Conservation (phyloP, 192 early-diverging fungal species). For the Coemansia sp. region DNA sequence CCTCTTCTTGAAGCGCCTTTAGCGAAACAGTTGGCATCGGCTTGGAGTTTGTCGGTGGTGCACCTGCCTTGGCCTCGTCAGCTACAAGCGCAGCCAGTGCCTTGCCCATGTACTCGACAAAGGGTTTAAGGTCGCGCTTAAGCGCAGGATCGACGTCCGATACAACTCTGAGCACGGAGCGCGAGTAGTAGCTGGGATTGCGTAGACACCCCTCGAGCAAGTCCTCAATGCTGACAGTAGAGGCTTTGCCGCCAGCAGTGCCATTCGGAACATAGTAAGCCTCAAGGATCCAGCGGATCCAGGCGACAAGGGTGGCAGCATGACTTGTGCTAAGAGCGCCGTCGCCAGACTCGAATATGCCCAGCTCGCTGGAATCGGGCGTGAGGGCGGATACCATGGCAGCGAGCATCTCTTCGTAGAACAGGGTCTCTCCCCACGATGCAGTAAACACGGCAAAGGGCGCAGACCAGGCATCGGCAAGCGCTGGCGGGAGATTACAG, state of each 20-base stretch:
- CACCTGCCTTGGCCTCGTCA: constrained; percentile 4
- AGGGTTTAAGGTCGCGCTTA: constrained; percentile 43
- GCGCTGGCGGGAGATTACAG: constrained; percentile 40
- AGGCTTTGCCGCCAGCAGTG: not conserved
- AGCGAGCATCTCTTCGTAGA: constrained; percentile 44
- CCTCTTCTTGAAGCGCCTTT: constrained; percentile 30
- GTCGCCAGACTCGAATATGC: constrained; percentile 35
- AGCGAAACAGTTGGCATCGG: constrained; percentile 8
- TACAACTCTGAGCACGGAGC: constrained; percentile 40
- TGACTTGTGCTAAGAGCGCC: constrained; percentile 48
- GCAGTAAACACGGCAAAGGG: constrained; percentile 49
- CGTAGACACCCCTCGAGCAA: constrained; percentile 64
- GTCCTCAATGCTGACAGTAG: constrained; percentile 48
- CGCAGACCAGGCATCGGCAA: constrained; percentile 49
- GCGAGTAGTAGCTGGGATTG: constrained; percentile 60
- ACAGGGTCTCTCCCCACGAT: constrained; percentile 38
- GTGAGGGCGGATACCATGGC: constrained; percentile 32
- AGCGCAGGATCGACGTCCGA: constrained; percentile 30
- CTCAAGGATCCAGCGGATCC: constrained; percentile 60
- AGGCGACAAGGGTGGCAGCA: constrained; percentile 60
- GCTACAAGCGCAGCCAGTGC: constrained; percentile 48
- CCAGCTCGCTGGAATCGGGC: constrained; percentile 21
- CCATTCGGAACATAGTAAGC: constrained; percentile 18
- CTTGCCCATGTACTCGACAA: constrained; percentile 56
- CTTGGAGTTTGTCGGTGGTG: not conserved